Base-by-base conservation (phyloP, 345 rosid genomes). In the Euphorbia tirucalli region DNA sequence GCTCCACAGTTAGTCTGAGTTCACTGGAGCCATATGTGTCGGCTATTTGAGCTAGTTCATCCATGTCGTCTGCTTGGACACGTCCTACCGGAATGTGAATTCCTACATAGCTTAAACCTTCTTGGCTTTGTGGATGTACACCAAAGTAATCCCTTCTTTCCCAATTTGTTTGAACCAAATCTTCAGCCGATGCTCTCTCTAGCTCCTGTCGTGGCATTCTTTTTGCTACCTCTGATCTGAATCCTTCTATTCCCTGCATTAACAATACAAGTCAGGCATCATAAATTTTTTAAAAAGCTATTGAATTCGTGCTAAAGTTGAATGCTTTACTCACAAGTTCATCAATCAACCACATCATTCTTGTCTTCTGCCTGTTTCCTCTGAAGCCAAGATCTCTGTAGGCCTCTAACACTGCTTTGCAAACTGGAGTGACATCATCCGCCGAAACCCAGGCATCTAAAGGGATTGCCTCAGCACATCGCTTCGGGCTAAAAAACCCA, bases 281-380 rank as follows among this genome's bases (percentile, higher is more conserved):
- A 68, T 3, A 37, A 52, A 21, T n/a, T 48, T 68, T 19, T 22
- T 0, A 13, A 3, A 66, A 41, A 60, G 44, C n/a, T 32, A 49
- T 32, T 25, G 1, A 50, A 32, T 49, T 67, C n/a, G 11, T 46
- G 21, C 21, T 46, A 62, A 39, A 50, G 43, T 14, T 24, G 52
- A 63, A 67, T 4, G 67, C 35, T 68, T 43, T 16, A 73, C 95
- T 85, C 80, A 95, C 99, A 59, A 95, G 88, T 82, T 95, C 97
- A 65, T 95, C 97, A 37, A 95, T 90, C 70, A 95, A 72, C 97
- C 99, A 95, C 99, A 92, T 95, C 97, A 95, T 95, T 80, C 99
- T 87, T 0, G 97, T 92, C 78, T 81, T 95, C 65, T 92, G 99
- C 74, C 97, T 80, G 78, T 90, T 95, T 61, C 97, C 97, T 77